Conservation (phyloP, 345 rosid species). For the Sisymbrium irio region DNA sequence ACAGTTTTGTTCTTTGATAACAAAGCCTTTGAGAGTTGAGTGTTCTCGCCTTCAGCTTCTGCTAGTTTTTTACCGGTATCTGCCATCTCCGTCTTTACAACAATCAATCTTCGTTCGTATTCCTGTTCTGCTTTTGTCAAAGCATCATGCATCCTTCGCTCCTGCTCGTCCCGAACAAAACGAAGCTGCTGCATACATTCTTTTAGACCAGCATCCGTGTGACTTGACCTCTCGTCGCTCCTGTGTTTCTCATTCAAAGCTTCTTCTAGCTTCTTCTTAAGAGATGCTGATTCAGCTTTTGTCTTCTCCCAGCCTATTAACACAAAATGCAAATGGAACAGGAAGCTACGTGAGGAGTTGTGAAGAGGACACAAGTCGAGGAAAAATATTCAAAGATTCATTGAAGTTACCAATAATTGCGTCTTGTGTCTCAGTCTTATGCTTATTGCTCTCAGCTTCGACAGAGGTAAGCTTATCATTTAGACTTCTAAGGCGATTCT, state of each 20-base stretch:
- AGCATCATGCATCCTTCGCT: conserved; percentile 72
- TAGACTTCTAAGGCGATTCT: conserved; percentile 47
- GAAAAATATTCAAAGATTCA: background rate
- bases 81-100: conserved; percentile 50
- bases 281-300: conserved; percentile 52
- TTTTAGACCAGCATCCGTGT: conserved; percentile 70
- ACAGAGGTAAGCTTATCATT: conserved; percentile 56
- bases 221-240: conserved; percentile 51
- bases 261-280: conserved; percentile 57
- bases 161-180: conserved; percentile 83
- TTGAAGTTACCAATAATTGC: conserved; percentile 51
- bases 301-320: conserved; percentile 61
- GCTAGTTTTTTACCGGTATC: conserved; percentile 52
- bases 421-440: conserved; percentile 51
- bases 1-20: conserved; percentile 52
- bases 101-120: conserved; percentile 43
- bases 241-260: conserved; percentile 50
- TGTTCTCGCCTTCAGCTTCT: conserved; percentile 54
- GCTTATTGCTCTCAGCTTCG: conserved; percentile 53
- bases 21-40: conserved; percentile 56
- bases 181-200: conserved; percentile 79
- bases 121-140: conserved; percentile 62
- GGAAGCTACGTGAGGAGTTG: background rate
- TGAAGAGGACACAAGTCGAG: background rate
- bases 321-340: conserved; percentile 2